Evolutionary conservation across 2,329 filamentous ascomycete genomes (phyloP).

Genomic region (Orbilia quercus): DNA sequence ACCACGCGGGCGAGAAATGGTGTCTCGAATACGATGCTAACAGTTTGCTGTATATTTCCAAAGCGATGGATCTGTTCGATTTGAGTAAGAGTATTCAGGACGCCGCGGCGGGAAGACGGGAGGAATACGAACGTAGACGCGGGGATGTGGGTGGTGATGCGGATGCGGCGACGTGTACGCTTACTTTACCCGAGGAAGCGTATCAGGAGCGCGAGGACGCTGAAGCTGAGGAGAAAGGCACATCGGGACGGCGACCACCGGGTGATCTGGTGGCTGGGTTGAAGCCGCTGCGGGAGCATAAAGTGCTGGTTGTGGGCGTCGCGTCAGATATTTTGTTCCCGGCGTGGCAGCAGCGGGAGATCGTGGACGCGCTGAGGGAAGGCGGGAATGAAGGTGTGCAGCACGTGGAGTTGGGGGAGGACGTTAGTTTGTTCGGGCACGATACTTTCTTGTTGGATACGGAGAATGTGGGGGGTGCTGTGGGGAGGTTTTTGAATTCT

Average conservation of each 20-base stretch:
- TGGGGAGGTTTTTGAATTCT: conserved; percentile 76
- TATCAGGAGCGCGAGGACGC: conserved; percentile 78
- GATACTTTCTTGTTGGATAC: conserved; percentile 95
- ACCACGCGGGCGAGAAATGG: conserved; percentile 98
- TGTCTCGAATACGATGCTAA: conserved; percentile 97
- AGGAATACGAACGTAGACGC: conserved; percentile 67
- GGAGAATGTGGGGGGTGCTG: conserved; percentile 86
- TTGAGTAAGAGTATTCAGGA: conserved; percentile 78
- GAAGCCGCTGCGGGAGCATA: conserved; percentile 76
- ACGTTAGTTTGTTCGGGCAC: conserved; percentile 93
- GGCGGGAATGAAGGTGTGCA: conserved; percentile 80
- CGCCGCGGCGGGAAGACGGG: conserved; percentile 72
- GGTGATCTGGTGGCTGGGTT: conserved; percentile 83
- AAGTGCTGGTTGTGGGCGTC: conserved; percentile 89
- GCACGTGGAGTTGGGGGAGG: conserved; percentile 91
- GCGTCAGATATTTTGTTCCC: conserved; percentile 97
- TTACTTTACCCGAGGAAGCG: conserved; percentile 83
- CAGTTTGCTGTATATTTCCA: conserved; percentile 93
- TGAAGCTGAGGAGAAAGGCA: conserved; percentile 34
- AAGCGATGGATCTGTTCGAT: conserved; percentile 99
- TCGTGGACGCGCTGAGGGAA: conserved; percentile 82
- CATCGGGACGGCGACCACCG: conserved; percentile 69
- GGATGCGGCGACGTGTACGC: conserved; percentile 70
- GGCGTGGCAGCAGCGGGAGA: conserved; percentile 96
- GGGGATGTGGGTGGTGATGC: conserved; percentile 63